phyloP scores from a whole-genome alignment of 805 yeast genomes.

The Metschnikowia orientalis region DNA sequence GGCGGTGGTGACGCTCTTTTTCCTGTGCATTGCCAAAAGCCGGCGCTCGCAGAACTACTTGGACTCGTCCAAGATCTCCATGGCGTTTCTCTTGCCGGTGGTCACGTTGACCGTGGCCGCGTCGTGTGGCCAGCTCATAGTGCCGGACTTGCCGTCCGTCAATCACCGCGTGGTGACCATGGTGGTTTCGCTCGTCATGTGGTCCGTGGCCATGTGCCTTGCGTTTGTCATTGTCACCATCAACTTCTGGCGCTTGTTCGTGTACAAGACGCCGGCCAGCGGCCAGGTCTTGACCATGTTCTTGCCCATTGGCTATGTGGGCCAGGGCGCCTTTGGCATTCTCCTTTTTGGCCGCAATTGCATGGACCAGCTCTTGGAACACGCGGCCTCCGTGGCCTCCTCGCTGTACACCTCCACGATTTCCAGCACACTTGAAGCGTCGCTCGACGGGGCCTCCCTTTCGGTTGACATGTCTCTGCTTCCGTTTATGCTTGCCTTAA shows the following conservation, averaged over 20 bases:
- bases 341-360: conserved; percentile 49
- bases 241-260: conserved; percentile 55
- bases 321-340: conserved; percentile 77
- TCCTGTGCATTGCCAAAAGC: conserved; percentile 39
- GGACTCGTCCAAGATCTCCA: conserved; percentile 38
- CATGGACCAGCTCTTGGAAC: conserved; percentile 18
- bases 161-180: conserved; percentile 49
- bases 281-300: conserved; percentile 59
- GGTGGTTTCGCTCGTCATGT: conserved; percentile 51
- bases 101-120: conserved; percentile 76
- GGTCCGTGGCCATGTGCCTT: conserved; percentile 65
- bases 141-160: conserved; percentile 37
- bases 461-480: no score
- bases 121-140: conserved; percentile 61
- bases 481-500: conserved; percentile 8
- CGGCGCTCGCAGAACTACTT: conserved; percentile 23
- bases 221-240: conserved; percentile 54
- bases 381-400: conserved; percentile 5
- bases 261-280: conserved; percentile 57
- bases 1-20: conserved; percentile 57
- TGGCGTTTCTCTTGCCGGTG: conserved; percentile 66
- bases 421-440: conserved; percentile 2
- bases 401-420: conserved; percentile 14
- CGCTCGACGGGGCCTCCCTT: conserved; percentile 4
- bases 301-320: conserved; percentile 77